These are phyloP conservation scores for Rhinocladiella similis DNA, from an alignment of 2,329 filamentous ascomycete species.

Conservation along the genomic window DNA sequence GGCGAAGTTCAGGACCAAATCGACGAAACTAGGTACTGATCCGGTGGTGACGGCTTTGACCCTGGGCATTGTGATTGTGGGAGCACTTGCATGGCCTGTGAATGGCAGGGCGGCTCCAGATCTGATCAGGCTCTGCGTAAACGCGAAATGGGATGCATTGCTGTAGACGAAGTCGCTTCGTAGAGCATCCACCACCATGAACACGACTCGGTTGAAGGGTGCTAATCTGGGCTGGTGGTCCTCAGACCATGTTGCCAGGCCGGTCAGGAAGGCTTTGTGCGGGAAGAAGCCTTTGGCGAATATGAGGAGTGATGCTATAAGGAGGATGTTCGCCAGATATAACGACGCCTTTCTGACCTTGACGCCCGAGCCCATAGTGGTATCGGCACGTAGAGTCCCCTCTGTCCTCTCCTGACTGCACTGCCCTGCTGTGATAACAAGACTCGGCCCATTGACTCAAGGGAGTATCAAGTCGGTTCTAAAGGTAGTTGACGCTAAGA, in stretches of 20 bases:
- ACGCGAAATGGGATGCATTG: conserved; percentile 75
- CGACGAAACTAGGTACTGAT: conserved; percentile 95
- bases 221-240: conserved; percentile 33
- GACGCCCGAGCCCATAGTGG: not conserved
- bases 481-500: too few species aligned
- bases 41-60: conserved; percentile 97
- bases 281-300: conserved; percentile 94
- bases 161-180: conserved; percentile 81
- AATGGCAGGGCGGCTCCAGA: conserved; percentile 84
- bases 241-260: conserved; percentile 63
- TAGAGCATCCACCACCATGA: conserved; percentile 97
- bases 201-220: conserved; percentile 85
- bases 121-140: conserved; percentile 85
- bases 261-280: conserved; percentile 90
- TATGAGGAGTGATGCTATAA: conserved; percentile 50
- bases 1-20: conserved; percentile 94
- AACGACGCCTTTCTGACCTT: conserved; percentile 1
- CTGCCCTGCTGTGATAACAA: too few species aligned
- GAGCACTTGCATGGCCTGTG: conserved; percentile 92
- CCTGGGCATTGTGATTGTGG: conserved; percentile 96
- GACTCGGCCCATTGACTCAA: too few species aligned
- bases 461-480: too few species aligned
- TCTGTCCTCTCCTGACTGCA: too few species aligned
- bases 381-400: too few species aligned
- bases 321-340: conserved; percentile 24